A percentile compares a stretch with the other conserved stretches of the same genome.
phyloP scores from a whole-genome alignment of 306 rosid genomes.

The Citrullus amarus region DNA sequence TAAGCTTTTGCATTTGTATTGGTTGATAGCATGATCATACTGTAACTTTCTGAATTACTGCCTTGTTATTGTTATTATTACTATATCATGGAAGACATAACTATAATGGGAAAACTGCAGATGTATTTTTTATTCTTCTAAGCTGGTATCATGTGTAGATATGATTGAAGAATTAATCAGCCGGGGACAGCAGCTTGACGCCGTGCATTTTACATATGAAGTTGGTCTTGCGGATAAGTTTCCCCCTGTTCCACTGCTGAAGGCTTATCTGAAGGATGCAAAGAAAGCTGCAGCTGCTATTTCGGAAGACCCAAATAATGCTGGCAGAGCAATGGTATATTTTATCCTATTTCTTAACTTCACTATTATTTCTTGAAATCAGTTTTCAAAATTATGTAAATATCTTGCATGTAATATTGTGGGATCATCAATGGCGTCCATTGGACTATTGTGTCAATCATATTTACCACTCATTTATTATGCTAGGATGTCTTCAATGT shows the following conservation, averaged over 20 bases:
- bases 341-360: conserved; percentile 5
- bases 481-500: not conserved
- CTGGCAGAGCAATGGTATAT: conserved; percentile 84
- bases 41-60: not conserved
- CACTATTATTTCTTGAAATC: not conserved
- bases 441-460: not conserved
- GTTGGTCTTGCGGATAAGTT: conserved; percentile 77
- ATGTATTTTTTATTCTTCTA: conserved; percentile 3
- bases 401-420: not conserved
- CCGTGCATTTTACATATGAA: conserved; percentile 89
- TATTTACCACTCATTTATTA: not conserved
- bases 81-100: not conserved
- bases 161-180: conserved; percentile 91
- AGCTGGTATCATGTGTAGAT: conserved; percentile 34
- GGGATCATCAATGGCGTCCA: not conserved
- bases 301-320: conserved; percentile 74
- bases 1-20: not conserved
- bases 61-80: not conserved
- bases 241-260: conserved; percentile 82
- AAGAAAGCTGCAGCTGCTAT: conserved; percentile 89
- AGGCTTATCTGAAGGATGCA: conserved; percentile 85
- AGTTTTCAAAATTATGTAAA: not conserved
- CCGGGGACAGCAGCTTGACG: conserved; percentile 99
- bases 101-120: not conserved
- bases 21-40: not conserved